Conservation (phyloP, 176 grass and related monocot genomes). For the Themeda triandra region DNA sequence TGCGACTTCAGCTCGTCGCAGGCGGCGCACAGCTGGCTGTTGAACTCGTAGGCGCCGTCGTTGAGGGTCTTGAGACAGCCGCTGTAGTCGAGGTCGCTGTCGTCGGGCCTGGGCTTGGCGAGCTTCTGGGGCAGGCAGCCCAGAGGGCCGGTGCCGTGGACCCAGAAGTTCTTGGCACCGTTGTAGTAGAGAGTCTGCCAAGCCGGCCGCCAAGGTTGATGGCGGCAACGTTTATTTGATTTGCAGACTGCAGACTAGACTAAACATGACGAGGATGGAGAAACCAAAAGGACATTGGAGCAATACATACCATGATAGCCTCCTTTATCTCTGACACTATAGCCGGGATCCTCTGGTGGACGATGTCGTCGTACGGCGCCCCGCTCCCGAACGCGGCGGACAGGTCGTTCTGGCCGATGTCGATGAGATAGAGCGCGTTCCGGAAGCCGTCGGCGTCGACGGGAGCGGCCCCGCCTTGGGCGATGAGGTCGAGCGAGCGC, state of each 20-base stretch:
- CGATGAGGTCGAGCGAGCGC: constrained; percentile 50
- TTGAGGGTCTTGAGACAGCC: constrained; percentile 54
- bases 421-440: constrained; percentile 57
- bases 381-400: constrained; percentile 16
- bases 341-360: constrained; percentile 36
- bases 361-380: constrained; percentile 30
- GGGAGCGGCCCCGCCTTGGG: background rate
- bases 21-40: constrained; percentile 27
- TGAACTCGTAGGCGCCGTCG: constrained; percentile 44
- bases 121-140: constrained; percentile 67
- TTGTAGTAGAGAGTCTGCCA: constrained; percentile 40
- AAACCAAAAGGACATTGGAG: too few relatives aligned
- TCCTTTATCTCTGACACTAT: constrained; percentile 53
- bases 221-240: too few relatives aligned
- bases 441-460: constrained; percentile 42
- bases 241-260: too few relatives aligned
- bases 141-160: constrained; percentile 52
- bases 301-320: constrained; percentile 52
- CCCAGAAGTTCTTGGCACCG: constrained; percentile 60
- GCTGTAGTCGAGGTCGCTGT: constrained; percentile 39
- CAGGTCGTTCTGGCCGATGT: constrained; percentile 81
- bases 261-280: too few relatives aligned
- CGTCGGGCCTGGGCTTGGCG: constrained; percentile 23
- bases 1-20: constrained; percentile 34
- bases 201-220: background rate